Evolutionary conservation across 2,329 filamentous ascomycete genomes (phyloP).

Genomic region (Trichoderma aggressivum): DNA sequence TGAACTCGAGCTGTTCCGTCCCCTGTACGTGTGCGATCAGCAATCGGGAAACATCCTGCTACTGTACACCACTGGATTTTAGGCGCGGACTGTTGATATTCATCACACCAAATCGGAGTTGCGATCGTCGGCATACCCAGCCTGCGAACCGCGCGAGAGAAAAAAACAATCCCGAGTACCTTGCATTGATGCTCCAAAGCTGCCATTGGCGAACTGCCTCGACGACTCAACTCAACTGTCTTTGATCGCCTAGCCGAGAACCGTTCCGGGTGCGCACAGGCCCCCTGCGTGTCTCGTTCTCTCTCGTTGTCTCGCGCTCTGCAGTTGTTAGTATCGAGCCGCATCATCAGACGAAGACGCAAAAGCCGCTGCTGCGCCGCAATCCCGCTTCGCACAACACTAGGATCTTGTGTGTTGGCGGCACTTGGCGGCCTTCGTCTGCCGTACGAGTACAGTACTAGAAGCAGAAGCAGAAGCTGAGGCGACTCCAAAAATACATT

Average conservation of each 20-base stretch:
- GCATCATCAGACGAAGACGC: constrained; percentile 6
- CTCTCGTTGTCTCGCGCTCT: neutral
- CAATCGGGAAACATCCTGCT: too few relatives aligned
- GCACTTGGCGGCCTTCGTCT: neutral
- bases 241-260: neutral
- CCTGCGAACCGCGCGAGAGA: neutral
- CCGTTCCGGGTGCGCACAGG: constrained; percentile 13
- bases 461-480: neutral
- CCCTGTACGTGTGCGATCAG: neutral
- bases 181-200: constrained; percentile 1
- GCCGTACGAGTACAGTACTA: neutral
- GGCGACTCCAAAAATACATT: neutral
- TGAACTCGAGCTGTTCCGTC: neutral
- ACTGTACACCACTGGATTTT: neutral
- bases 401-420: neutral
- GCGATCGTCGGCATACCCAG: neutral
- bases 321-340: neutral
- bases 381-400: neutral
- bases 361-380: constrained; percentile 3
- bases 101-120: neutral
- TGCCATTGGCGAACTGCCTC: neutral
- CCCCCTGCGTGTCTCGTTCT: constrained; percentile 8
- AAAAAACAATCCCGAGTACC: neutral
- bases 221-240: neutral
- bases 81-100: neutral